Conservation (phyloP, 495 filamentous ascomycete species). For the Annulohypoxylon moriforme region DNA sequence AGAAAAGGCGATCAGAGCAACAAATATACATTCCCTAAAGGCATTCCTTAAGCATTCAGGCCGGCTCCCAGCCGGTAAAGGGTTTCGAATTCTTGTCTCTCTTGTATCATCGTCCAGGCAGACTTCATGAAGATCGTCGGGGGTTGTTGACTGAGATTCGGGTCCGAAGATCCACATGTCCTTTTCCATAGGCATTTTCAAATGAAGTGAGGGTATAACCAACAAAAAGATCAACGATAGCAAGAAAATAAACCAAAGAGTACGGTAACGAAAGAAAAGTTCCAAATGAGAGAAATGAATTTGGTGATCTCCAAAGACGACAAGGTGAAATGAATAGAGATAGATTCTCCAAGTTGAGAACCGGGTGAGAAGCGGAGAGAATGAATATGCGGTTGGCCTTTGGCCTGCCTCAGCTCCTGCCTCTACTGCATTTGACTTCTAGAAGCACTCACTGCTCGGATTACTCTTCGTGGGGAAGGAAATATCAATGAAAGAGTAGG, state of each 20-base stretch:
- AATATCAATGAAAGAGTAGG: slow-evolving; percentile 7
- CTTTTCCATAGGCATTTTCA: slow-evolving; percentile 41
- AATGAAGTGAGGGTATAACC: slow-evolving; percentile 18
- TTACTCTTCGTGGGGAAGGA: neutral
- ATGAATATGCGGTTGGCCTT: neutral
- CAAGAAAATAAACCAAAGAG: slow-evolving; percentile 43
- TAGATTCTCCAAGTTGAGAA: neutral
- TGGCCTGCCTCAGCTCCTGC: neutral
- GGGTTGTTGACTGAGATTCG: slow-evolving; percentile 26
- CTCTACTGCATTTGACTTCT: neutral
- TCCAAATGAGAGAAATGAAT: slow-evolving; percentile 37
- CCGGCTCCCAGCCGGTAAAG: slow-evolving; percentile 47
- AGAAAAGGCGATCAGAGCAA: slow-evolving; percentile 71
- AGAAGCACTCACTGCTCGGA: neutral
- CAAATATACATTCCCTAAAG: slow-evolving; percentile 69
- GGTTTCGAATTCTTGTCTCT: slow-evolving; percentile 17
- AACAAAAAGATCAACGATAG: slow-evolving; percentile 30
- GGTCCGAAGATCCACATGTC: slow-evolving; percentile 37
- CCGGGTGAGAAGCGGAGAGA: neutral
- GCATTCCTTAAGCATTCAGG: slow-evolving; percentile 69
- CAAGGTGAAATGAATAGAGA: neutral
- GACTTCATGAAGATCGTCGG: slow-evolving; percentile 48
- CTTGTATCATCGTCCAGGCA: slow-evolving; percentile 45
- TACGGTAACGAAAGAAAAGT: slow-evolving; percentile 34
- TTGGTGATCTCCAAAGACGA: slow-evolving; percentile 14